Conservation (phyloP, 225 moss, liverwort and hornwort species). For the Marchantia polymorpha region DNA sequence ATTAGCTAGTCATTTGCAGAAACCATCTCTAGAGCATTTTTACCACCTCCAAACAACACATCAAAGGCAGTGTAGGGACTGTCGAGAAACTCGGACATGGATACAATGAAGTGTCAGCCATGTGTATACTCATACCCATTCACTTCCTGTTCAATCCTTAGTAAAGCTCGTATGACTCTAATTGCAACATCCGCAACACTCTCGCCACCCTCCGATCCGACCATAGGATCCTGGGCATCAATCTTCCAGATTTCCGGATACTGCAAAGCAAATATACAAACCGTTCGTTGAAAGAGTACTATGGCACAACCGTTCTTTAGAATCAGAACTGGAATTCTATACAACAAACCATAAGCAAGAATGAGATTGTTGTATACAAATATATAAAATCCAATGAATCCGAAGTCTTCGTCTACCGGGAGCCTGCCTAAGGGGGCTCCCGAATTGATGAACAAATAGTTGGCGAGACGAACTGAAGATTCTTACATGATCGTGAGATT, state of each 20-base stretch:
- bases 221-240: constrained; percentile 66
- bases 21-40: not conserved
- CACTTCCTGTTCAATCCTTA: constrained; percentile 67
- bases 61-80: not conserved
- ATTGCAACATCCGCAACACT: constrained; percentile 86
- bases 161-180: constrained; percentile 61
- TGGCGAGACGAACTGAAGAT: not conserved
- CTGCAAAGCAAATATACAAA: constrained; percentile 30
- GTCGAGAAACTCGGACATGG: not conserved
- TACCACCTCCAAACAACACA: not conserved
- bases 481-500: constrained; percentile 74
- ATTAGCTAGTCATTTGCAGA: too few species aligned
- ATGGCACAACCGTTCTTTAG: too few species aligned
- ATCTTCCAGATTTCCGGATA: constrained; percentile 82
- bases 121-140: constrained; percentile 53
- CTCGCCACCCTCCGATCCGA: constrained; percentile 85
- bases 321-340: too few species aligned
- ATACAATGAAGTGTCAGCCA: not conserved
- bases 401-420: too few species aligned
- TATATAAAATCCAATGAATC: too few species aligned
- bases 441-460: too few species aligned
- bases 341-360: too few species aligned
- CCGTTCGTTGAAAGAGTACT: too few species aligned
- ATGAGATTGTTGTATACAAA: too few species aligned
- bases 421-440: too few species aligned